phyloP scores from a whole-genome alignment of 371 early-diverging fungal species.

The Mucor piriformis region DNA sequence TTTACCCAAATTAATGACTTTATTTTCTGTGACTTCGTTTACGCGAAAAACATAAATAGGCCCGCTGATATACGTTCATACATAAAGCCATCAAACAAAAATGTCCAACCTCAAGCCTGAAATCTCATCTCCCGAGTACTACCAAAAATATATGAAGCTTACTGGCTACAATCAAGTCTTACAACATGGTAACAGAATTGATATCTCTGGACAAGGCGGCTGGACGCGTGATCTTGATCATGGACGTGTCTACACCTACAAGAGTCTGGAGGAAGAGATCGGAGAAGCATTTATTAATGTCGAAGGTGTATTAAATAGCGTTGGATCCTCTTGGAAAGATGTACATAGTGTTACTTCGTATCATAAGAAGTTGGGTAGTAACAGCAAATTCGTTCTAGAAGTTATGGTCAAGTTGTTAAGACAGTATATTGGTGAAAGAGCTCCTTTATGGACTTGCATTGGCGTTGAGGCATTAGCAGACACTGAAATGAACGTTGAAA shows the following conservation, averaged over 20 bases:
- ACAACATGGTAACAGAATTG: constrained; percentile 13
- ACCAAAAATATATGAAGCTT: no score
- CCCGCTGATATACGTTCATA: no score
- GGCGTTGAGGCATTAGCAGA: constrained; percentile 2
- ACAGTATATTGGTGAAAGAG: constrained; percentile 11
- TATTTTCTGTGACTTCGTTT: no score
- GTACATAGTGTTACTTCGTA: constrained; percentile 11
- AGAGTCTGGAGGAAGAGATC: constrained; percentile 11
- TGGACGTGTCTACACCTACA: constrained; percentile 6
- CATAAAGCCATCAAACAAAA: no score
- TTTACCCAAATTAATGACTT: no score
- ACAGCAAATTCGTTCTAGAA: neutral
- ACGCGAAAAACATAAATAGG: no score
- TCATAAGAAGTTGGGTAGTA: neutral
- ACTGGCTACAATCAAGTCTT: constrained; percentile 17
- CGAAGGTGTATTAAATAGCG: constrained; percentile 6
- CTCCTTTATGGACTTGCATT: constrained; percentile 9
- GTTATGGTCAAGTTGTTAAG: neutral
- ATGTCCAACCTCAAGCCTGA: no score
- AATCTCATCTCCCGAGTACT: no score
- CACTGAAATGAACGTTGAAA: constrained; percentile 8
- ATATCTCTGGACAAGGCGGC: constrained; percentile 19
- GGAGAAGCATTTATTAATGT: constrained; percentile 10
- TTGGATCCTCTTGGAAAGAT: constrained; percentile 7
- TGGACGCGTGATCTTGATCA: neutral